Evolutionary conservation across 306 rosid species (phyloP).

Genomic region (Malus orientalis): DNA sequence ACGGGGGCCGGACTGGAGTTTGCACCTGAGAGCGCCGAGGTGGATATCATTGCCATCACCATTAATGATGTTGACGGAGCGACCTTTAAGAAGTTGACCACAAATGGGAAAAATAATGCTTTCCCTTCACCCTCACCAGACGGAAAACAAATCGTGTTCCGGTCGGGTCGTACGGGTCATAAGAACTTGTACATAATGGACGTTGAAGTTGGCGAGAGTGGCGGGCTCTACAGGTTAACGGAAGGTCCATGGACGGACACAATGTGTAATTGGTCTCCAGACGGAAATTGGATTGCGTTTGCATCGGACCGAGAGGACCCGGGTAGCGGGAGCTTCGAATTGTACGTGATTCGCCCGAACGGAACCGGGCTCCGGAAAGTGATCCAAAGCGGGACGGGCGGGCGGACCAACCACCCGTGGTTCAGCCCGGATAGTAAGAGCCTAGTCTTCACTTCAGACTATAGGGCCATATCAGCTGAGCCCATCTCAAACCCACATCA

Average conservation of each 20-base stretch:
- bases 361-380: constrained; percentile 69
- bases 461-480: constrained; percentile 69
- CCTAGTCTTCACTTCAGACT: constrained; percentile 58
- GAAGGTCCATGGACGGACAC: constrained; percentile 77
- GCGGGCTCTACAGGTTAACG: constrained; percentile 41
- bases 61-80: constrained; percentile 21
- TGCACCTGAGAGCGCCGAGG: constrained; percentile 49
- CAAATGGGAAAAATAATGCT: constrained; percentile 72
- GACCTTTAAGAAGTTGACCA: constrained; percentile 42
- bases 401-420: constrained; percentile 65
- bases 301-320: constrained; percentile 63
- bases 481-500: constrained; percentile 84
- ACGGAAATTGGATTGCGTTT: constrained; percentile 79
- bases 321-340: constrained; percentile 50
- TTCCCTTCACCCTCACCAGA: constrained; percentile 68
- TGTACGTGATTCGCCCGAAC: constrained; percentile 65
- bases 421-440: constrained; percentile 72
- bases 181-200: constrained; percentile 75
- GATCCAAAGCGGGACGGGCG: constrained; percentile 56
- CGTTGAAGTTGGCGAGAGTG: constrained; percentile 47
- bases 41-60: constrained; percentile 53
- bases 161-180: constrained; percentile 65
- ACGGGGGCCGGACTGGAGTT: constrained; percentile 59
- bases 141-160: constrained; percentile 73
- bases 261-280: constrained; percentile 83